Percentiles rank a stretch among this genome's conserved stretches.
Evolutionary conservation across 192 early-diverging fungal species (phyloP).

Genomic region (Borealophlyctis nickersoniae): DNA sequence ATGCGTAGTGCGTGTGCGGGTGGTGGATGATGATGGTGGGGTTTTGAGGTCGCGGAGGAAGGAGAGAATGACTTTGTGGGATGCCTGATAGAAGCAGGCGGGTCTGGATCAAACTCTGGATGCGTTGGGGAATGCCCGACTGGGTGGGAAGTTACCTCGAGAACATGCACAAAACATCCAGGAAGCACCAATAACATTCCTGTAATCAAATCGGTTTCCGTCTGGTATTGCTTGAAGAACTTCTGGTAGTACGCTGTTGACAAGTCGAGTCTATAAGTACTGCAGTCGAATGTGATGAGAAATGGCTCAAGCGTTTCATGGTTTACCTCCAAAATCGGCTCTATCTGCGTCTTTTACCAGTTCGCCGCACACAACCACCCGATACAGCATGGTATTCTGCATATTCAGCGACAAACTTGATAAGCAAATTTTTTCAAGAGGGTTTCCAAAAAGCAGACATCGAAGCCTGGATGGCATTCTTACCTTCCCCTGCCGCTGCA

Average conservation of each 20-base stretch:
- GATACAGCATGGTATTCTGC: conserved; percentile 29
- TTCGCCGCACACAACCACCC: conserved; percentile 39
- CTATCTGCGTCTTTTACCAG: too few species aligned
- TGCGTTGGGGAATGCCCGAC: not conserved
- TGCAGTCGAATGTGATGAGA: not conserved
- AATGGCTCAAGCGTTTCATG: not conserved
- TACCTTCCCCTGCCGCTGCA: conserved; percentile 37
- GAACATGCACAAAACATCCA: conserved; percentile 37
- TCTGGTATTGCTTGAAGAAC: conserved; percentile 49
- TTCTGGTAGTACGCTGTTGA: conserved; percentile 50
- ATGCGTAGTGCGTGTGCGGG: conserved; percentile 7
- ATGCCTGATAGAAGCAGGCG: conserved; percentile 21
- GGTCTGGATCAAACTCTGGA: not conserved
- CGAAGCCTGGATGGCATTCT: too few species aligned
- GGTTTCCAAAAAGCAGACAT: not conserved
- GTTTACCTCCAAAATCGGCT: conserved; percentile 6
- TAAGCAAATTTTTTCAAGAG: conserved; percentile 8
- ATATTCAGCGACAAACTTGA: not conserved
- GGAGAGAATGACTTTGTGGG: conserved; percentile 32
- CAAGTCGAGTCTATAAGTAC: not conserved
- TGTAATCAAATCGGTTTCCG: conserved; percentile 51
- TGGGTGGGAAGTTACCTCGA: conserved; percentile 29
- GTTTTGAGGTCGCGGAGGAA: conserved; percentile 37
- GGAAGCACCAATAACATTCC: conserved; percentile 43
- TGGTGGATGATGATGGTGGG: conserved; percentile 3